Conservation (phyloP, 2,329 filamentous ascomycete species). For the Volutella citrinella region DNA sequence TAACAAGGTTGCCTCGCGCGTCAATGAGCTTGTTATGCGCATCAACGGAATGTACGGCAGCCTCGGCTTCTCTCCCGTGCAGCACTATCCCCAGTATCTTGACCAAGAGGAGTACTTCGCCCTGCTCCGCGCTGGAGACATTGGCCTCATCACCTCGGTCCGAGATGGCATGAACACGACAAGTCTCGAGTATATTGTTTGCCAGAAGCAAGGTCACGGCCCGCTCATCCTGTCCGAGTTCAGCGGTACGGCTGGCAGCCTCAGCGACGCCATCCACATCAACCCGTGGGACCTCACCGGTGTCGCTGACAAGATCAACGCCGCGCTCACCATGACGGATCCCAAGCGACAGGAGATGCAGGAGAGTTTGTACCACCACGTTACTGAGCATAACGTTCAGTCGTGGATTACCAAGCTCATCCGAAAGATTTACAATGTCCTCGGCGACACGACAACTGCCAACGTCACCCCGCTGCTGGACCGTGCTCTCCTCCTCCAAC, state of each 20-base stretch:
- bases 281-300: constrained; percentile 91
- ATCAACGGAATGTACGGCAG: constrained; percentile 92
- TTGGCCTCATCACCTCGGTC: constrained; percentile 92
- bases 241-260: constrained; percentile 84
- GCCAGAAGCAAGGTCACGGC: constrained; percentile 81
- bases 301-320: constrained; percentile 79
- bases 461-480: constrained; percentile 81
- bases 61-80: constrained; percentile 83
- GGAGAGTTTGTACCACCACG: constrained; percentile 73
- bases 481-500: constrained; percentile 64
- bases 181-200: constrained; percentile 90
- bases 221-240: constrained; percentile 95
- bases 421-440: constrained; percentile 73
- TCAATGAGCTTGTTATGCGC: constrained; percentile 84
- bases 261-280: constrained; percentile 87
- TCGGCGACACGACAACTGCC: constrained; percentile 72
- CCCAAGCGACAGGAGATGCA: constrained; percentile 68
- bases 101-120: constrained; percentile 91
- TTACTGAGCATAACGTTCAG: constrained; percentile 81
- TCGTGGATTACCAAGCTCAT: constrained; percentile 81
- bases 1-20: constrained; percentile 80
- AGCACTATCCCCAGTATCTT: constrained; percentile 93
- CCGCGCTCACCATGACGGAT: constrained; percentile 72
- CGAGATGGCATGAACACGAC: constrained; percentile 98
- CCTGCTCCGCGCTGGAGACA: constrained; percentile 83